phyloP scores from a whole-genome alignment of 1,284 basidiomycete genomes.

The Paramarasmius palmivorus region DNA sequence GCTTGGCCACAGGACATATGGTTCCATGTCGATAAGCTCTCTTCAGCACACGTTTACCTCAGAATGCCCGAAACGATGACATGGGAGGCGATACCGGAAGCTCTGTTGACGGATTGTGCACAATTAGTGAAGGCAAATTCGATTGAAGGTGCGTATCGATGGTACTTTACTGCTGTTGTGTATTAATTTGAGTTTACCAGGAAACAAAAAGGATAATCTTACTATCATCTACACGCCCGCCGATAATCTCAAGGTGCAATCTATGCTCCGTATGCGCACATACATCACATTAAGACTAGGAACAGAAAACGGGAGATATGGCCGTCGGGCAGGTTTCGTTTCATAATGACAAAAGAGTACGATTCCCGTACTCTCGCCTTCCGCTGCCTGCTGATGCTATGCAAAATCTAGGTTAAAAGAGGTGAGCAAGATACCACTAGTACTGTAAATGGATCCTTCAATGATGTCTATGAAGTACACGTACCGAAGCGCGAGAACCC shows the following conservation, averaged over 20 bases:
- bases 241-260: conserved; percentile 80
- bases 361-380: not conserved
- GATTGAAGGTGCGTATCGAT: conserved; percentile 74
- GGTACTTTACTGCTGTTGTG: not conserved
- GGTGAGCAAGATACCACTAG: conserved; percentile 39
- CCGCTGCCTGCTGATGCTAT: not conserved
- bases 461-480: conserved; percentile 58
- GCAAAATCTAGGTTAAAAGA: conserved; percentile 66
- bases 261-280: not conserved
- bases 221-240: conserved; percentile 95
- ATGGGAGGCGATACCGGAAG: conserved; percentile 87
- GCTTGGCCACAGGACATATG: conserved; percentile 83
- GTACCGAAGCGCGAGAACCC: conserved; percentile 82
- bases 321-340: conserved; percentile 95
- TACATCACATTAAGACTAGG: not conserved
- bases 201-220: conserved; percentile 94
- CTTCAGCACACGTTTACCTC: conserved; percentile 93
- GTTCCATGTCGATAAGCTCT: conserved; percentile 90
- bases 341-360: conserved; percentile 83
- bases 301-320: conserved; percentile 94
- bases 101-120: conserved; percentile 82
- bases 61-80: conserved; percentile 78
- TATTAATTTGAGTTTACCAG: no score
- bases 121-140: conserved; percentile 98
- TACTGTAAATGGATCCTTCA: not conserved